Evolutionary conservation across 2,329 filamentous ascomycete species (phyloP), one percentile per base, ranked within the genome.

Genomic region (Colletotrichum lentis): DNA sequence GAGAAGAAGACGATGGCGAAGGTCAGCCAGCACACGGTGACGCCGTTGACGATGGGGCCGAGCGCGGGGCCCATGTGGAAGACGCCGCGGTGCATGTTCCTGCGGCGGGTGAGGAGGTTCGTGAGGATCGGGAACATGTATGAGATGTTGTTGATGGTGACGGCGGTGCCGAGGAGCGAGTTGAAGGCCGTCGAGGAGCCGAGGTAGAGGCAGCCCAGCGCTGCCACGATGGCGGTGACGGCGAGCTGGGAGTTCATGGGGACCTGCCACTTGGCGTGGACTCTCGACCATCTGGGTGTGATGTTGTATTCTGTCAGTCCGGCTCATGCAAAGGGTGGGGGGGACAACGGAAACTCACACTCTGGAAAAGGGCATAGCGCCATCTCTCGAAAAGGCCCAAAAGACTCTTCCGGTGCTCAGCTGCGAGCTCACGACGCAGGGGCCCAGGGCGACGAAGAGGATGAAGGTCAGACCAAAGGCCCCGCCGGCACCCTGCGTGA

Each of bases 311-410:
- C 6, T 16, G 57, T 58, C 50, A 61, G 43, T 5, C 5, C 27
- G 43, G 0, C 72, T 11, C 73, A 5, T 3, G 24, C 31, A 68
- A 0, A 71, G 73, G 53, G 70, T 31, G 39, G 70, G 37, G 35
- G 3, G 20, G n/a, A 18, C 2, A 10, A 35, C 3, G 3, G 5
- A 24, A 18, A 59, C 74, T 72, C 49, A 74, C 73, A 74, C 49
- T 7, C 57, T 71, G 7, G 77, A 80, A 31, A 78, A 77, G 2
- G 80, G 80, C 12, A 81, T 74, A 2, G 78, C 81, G 47, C 77
- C 77, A 59, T 84, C 82, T 16, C 82, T 79, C 7, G 81, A 77
- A 62, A 83, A 82, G 5, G 81, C 79, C 81, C 81, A 83, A 44
- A 76, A 75, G 16, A 72, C 75, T 64, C 69, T 80, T 62, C 53